Conservation (phyloP, 805 yeast species). For the Ascoidea rubescens region DNA sequence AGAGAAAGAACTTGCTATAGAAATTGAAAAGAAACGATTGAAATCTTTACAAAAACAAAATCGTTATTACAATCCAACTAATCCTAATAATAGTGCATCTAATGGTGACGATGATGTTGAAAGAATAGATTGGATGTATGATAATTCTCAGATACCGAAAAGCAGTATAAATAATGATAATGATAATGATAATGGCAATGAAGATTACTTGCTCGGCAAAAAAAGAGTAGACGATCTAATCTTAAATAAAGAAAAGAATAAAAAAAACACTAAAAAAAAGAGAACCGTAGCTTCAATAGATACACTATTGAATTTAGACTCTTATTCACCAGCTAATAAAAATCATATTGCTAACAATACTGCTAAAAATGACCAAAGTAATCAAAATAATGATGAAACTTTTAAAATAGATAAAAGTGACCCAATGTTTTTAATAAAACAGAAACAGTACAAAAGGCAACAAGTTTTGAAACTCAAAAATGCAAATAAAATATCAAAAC, state of each 20-base stretch:
- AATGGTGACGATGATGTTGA: slow-evolving; percentile 20
- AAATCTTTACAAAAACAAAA: slow-evolving; percentile 29
- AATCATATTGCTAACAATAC: neutral
- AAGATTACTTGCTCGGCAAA: slow-evolving; percentile 41
- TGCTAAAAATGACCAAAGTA: neutral
- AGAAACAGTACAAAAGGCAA: neutral
- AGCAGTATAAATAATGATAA: slow-evolving; percentile 13
- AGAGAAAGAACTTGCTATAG: slow-evolving; percentile 47
- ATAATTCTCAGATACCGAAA: slow-evolving; percentile 23
- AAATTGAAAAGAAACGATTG: slow-evolving; percentile 45
- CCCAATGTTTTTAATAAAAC: neutral
- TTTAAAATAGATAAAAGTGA: neutral
- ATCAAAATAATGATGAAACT: neutral
- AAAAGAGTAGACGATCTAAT: slow-evolving; percentile 28
- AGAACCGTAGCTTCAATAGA: neutral
- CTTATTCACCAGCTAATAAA: too few species aligned
- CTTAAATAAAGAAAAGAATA: slow-evolving; percentile 10
- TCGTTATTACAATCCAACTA: slow-evolving; percentile 10
- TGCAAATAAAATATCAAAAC: neutral
- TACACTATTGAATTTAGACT: too few species aligned
- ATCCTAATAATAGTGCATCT: slow-evolving; percentile 10
- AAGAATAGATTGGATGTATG: slow-evolving; percentile 82
- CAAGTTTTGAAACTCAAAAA: too few species aligned
- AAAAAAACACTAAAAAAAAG: neutral
- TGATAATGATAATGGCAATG: slow-evolving; percentile 25